Conservation (phyloP, 2,329 filamentous ascomycete species). For the Talaromyces sp. region DNA sequence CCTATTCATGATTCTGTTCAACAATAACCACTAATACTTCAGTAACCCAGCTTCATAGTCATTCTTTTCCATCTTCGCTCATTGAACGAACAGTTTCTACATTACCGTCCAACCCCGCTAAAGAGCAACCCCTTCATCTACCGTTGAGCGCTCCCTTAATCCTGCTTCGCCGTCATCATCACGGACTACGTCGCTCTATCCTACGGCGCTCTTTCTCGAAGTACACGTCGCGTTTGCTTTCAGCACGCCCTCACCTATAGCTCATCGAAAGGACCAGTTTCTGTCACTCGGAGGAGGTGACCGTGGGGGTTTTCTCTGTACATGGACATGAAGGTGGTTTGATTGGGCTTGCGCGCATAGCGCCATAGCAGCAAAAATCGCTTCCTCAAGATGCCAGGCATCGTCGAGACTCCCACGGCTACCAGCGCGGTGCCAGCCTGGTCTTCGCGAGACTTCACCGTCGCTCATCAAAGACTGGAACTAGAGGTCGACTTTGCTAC, state of each 20-base stretch:
- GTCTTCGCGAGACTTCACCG: conserved; percentile 47
- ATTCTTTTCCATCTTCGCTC: neutral
- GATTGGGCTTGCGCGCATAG: conserved; percentile 34
- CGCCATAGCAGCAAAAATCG: conserved; percentile 37
- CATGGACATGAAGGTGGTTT: conserved; percentile 39
- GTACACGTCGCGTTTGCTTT: neutral
- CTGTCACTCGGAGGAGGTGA: conserved; percentile 17
- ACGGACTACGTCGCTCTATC: neutral
- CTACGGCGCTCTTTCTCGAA: neutral
- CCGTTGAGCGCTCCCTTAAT: neutral
- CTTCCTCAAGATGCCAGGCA: conserved; percentile 37
- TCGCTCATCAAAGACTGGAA: conserved; percentile 83
- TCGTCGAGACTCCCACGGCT: conserved; percentile 32
- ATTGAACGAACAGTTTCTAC: neutral
- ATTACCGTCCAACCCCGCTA: neutral
- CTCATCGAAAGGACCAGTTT: neutral
- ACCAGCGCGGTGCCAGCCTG: conserved; percentile 25
- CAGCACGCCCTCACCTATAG: neutral
- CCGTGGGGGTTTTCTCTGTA: conserved; percentile 9
- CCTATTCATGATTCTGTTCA: neutral
- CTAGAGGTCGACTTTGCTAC: conserved; percentile 83
- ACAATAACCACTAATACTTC: neutral
- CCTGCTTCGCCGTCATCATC: neutral
- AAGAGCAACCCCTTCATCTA: neutral
- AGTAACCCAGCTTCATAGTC: neutral